phyloP scores from a whole-genome alignment of 78 protist species.

The Protostelium mycophagum region DNA sequence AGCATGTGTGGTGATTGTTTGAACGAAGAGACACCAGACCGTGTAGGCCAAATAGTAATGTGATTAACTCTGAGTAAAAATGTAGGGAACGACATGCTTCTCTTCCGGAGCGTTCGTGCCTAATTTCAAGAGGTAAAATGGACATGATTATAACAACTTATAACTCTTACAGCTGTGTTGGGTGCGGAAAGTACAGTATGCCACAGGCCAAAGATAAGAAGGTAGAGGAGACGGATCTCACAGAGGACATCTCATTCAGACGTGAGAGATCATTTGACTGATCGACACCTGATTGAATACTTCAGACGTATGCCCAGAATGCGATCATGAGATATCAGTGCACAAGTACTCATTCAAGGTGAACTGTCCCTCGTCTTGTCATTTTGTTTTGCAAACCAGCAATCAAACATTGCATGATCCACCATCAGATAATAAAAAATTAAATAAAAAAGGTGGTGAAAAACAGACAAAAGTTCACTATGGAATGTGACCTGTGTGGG shows the following conservation, averaged over 20 bases:
- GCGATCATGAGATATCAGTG: neutral
- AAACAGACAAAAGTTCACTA: neutral
- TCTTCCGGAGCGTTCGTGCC: neutral
- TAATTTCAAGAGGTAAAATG: neutral
- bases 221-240: neutral
- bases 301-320: neutral
- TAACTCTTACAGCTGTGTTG: neutral
- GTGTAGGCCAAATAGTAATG: neutral
- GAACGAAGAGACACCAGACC: neutral
- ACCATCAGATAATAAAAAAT: too few species aligned
- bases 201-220: neutral
- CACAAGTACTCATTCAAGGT: neutral
- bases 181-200: neutral
- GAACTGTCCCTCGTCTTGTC: neutral
- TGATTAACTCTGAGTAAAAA: neutral
- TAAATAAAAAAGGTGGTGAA: neutral
- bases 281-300: neutral
- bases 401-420: too few species aligned
- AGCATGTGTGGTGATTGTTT: slow-evolving; percentile 1
- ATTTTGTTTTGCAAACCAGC: too few species aligned
- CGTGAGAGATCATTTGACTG: neutral
- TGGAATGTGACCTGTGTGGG: neutral
- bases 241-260: neutral
- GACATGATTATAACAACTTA: neutral
- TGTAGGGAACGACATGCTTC: neutral